Percentiles rank a stretch among this genome's conserved stretches.
Evolutionary conservation across 768 basidiomycete genomes (phyloP).

Genomic region (Chalciporus pseudorubinellus): DNA sequence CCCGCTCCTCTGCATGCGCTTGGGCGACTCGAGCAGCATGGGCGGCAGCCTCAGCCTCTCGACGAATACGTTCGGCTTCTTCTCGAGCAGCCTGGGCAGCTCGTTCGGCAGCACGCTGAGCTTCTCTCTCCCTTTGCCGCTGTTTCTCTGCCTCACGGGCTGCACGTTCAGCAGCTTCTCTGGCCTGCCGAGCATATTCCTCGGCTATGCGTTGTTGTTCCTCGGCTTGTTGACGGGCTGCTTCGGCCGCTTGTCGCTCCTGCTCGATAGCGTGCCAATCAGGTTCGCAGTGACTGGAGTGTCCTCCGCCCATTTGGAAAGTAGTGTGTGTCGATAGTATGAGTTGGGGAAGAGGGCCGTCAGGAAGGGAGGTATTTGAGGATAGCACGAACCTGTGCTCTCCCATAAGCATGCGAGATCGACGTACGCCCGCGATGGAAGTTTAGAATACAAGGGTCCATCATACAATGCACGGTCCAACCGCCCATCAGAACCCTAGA

Average conservation of each 20-base stretch:
- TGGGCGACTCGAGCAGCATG: constrained; percentile 22
- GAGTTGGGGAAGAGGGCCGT: not conserved
- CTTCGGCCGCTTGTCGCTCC: constrained; percentile 17
- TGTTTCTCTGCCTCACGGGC: constrained; percentile 21
- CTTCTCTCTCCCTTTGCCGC: constrained; percentile 15
- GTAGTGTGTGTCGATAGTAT: not conserved
- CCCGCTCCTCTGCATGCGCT: constrained; percentile 25
- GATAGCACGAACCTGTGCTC: not conserved
- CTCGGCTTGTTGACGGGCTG: constrained; percentile 21
- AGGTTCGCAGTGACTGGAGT: constrained; percentile 24
- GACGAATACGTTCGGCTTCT: constrained; percentile 24
- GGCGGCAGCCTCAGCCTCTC: constrained; percentile 20
- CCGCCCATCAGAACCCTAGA: no score
- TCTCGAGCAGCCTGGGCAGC: constrained; percentile 22
- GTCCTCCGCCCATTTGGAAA: constrained; percentile 24
- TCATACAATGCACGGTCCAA: no score
- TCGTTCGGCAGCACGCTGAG: constrained; percentile 18
- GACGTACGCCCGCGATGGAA: no score
- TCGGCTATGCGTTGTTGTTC: constrained; percentile 16
- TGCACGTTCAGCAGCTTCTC: constrained; percentile 23
- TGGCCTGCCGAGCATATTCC: constrained; percentile 19
- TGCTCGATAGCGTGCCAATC: constrained; percentile 25
- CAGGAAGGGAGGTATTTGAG: not conserved
- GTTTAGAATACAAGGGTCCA: no score
- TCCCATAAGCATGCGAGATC: no score